Evolutionary conservation across 2,329 filamentous ascomycete species (phyloP).

Genomic region (Rhexocercosporidium sp.): DNA sequence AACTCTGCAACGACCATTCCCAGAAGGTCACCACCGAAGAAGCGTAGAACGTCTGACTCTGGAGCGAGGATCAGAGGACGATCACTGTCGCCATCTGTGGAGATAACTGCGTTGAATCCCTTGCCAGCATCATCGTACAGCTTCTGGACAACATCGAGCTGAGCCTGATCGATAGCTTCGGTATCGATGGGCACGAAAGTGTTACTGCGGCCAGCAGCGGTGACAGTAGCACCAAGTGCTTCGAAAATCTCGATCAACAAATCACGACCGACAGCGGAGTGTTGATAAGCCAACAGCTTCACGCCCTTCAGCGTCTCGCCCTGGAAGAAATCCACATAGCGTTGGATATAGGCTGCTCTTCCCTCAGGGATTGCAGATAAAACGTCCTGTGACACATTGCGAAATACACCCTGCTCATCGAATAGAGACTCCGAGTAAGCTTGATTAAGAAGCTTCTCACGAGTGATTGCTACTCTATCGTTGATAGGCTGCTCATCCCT

Average conservation of each 20-base stretch:
- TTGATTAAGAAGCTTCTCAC: slow-evolving; percentile 38
- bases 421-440: slow-evolving; percentile 40
- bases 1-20: slow-evolving; percentile 44
- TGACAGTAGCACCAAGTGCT: slow-evolving; percentile 40
- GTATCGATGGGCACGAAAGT: slow-evolving; percentile 45
- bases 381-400: slow-evolving; percentile 27
- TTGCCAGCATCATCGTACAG: slow-evolving; percentile 36
- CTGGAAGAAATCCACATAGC: slow-evolving; percentile 42
- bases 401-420: slow-evolving; percentile 39
- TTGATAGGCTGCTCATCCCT: slow-evolving; percentile 43
- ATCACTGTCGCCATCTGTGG: slow-evolving; percentile 44
- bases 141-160: slow-evolving; percentile 40
- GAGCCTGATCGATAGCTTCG: slow-evolving; percentile 43
- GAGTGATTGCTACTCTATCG: slow-evolving; percentile 35
- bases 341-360: slow-evolving; percentile 38
- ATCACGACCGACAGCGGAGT: slow-evolving; percentile 44
- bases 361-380: slow-evolving; percentile 31
- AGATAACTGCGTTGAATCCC: slow-evolving; percentile 41
- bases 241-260: slow-evolving; percentile 41
- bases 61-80: slow-evolving; percentile 42
- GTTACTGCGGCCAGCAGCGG: slow-evolving; percentile 42
- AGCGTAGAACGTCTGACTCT: slow-evolving; percentile 38
- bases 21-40: slow-evolving; percentile 43
- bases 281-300: slow-evolving; percentile 43
- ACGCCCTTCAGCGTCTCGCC: slow-evolving; percentile 39